Conservation (phyloP, 1,284 basidiomycete species). For the Apiotrichum domesticum region DNA sequence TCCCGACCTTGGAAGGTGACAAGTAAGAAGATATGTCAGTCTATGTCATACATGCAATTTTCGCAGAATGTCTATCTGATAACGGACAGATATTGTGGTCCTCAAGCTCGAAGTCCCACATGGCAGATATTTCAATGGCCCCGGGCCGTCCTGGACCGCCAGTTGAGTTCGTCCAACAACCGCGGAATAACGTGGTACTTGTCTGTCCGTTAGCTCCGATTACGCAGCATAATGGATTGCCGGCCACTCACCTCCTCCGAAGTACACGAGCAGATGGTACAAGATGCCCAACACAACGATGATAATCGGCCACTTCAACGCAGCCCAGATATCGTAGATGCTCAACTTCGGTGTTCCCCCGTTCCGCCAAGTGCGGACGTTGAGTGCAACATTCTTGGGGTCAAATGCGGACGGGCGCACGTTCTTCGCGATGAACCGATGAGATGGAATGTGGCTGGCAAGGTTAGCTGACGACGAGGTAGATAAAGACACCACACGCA, state of each 20-base stretch:
- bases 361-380: slow-evolving; percentile 33
- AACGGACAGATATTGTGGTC: too few species aligned
- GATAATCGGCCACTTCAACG: slow-evolving; percentile 31
- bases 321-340: slow-evolving; percentile 22
- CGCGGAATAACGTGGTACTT: slow-evolving; percentile 36
- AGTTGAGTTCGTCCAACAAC: slow-evolving; percentile 23
- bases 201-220: slow-evolving; percentile 16
- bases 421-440: slow-evolving; percentile 38
- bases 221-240: too few species aligned
- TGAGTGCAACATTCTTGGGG: slow-evolving; percentile 27
- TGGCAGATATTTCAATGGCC: not conserved
- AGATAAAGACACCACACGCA: slow-evolving; percentile 16
- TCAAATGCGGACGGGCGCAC: slow-evolving; percentile 29
- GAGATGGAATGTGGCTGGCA: slow-evolving; percentile 39
- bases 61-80: too few species aligned
- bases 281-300: slow-evolving; percentile 28
- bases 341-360: slow-evolving; percentile 28
- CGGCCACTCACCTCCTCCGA: slow-evolving; percentile 31
- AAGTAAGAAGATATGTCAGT: too few species aligned
- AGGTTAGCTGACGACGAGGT: too few species aligned
- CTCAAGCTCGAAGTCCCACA: too few species aligned
- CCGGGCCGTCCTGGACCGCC: slow-evolving; percentile 3
- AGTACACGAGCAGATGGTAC: slow-evolving; percentile 30
- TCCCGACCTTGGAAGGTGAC: too few species aligned
- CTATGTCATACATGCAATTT: too few species aligned